phyloP scores from a whole-genome alignment of 495 filamentous ascomycete species.

The Aspergillus nidulans region DNA sequence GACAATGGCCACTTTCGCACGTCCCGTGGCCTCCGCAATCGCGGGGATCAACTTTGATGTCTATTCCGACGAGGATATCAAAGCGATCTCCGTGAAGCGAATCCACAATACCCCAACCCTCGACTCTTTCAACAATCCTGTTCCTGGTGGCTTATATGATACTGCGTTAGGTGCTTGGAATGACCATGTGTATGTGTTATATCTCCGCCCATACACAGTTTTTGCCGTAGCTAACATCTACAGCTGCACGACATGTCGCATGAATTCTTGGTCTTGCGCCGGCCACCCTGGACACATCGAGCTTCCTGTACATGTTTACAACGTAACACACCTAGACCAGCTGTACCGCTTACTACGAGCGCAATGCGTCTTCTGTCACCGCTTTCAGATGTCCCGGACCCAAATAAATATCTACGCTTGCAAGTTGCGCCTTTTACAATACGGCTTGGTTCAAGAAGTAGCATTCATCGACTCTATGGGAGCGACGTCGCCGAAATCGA shows the following conservation, averaged over 20 bases:
- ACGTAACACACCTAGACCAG: slow-evolving; percentile 91
- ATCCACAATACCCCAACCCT: slow-evolving; percentile 88
- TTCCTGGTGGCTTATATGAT: slow-evolving; percentile 88
- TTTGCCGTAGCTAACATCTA: slow-evolving; percentile 5
- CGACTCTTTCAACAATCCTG: slow-evolving; percentile 78
- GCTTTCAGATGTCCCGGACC: slow-evolving; percentile 66
- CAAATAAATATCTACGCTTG: slow-evolving; percentile 73
- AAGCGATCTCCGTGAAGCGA: slow-evolving; percentile 81
- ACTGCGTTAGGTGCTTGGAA: slow-evolving; percentile 87
- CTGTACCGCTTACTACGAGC: slow-evolving; percentile 74
- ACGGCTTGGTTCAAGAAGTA: slow-evolving; percentile 73
- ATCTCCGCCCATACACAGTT: not conserved
- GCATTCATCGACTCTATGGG: slow-evolving; percentile 60
- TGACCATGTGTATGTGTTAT: slow-evolving; percentile 63
- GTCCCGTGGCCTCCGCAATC: slow-evolving; percentile 80
- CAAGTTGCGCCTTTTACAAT: slow-evolving; percentile 81
- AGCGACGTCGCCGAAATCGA: slow-evolving; percentile 25
- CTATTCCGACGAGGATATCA: slow-evolving; percentile 76
- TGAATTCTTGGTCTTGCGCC: slow-evolving; percentile 72
- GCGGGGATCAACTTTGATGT: slow-evolving; percentile 85
- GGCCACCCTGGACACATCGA: slow-evolving; percentile 95
- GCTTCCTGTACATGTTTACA: slow-evolving; percentile 86
- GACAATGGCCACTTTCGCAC: slow-evolving; percentile 72
- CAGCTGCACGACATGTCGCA: slow-evolving; percentile 87
- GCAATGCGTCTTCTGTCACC: slow-evolving; percentile 86